Conservation (phyloP, 2,329 filamentous ascomycete genomes). For the Alternaria triticimaculans region DNA sequence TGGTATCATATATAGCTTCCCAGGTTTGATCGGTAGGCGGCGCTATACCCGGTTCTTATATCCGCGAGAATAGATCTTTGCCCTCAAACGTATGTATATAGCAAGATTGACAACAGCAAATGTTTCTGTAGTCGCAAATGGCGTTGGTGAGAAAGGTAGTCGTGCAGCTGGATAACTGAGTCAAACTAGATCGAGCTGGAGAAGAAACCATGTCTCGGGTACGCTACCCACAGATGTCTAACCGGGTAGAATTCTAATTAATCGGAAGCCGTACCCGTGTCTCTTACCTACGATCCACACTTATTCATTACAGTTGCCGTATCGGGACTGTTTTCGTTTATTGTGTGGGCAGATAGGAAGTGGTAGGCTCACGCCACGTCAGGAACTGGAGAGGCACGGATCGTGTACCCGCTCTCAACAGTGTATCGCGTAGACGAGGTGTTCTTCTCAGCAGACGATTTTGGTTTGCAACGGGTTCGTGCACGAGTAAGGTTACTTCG, state of each 20-base stretch:
- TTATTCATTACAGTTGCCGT: conserved; percentile 1
- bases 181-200: neutral
- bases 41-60: neutral
- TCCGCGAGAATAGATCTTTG: neutral
- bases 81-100: neutral
- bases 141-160: neutral
- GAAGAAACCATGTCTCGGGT: neutral
- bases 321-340: neutral
- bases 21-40: neutral
- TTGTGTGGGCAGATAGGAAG: neutral
- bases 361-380: neutral
- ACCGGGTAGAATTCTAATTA: neutral
- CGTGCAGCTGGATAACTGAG: neutral
- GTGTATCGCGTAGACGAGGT: neutral
- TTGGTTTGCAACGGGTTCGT: neutral
- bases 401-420: neutral
- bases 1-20: neutral
- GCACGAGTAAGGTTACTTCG: neutral
- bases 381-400: neutral
- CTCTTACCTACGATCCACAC: conserved; percentile 14
- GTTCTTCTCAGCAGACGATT: neutral
- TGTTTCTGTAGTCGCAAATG: neutral
- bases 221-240: neutral
- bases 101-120: neutral
- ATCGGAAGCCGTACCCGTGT: conserved; percentile 15